phyloP scores from a whole-genome alignment of 257 asterid genomes.

The Nicotiana obtusifolia region DNA sequence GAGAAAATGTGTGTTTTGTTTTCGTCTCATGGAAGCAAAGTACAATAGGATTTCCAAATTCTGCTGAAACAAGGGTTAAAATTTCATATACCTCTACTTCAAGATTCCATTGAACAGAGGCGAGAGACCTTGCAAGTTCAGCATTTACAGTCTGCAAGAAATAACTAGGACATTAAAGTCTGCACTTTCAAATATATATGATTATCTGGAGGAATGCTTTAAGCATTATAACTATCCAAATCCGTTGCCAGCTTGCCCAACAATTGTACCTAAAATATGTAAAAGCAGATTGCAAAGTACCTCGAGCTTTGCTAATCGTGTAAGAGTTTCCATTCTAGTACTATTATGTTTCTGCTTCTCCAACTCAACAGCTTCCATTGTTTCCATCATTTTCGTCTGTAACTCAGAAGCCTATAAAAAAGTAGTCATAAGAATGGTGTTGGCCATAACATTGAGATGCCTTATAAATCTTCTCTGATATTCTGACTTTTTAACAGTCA shows the following conservation, averaged over 20 bases:
- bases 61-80: conserved; percentile 1
- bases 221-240: background rate
- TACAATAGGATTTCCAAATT: background rate
- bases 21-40: background rate
- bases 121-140: conserved; percentile 82
- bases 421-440: background rate
- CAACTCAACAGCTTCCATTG: conserved; percentile 89
- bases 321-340: conserved; percentile 88
- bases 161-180: conserved; percentile 14
- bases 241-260: background rate
- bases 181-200: background rate
- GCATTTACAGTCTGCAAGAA: conserved; percentile 73
- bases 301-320: conserved; percentile 77
- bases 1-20: background rate
- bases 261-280: background rate
- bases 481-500: background rate
- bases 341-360: conserved; percentile 92
- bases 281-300: conserved; percentile 28
- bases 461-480: background rate
- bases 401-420: conserved; percentile 73
- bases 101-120: conserved; percentile 68
- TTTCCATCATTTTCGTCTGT: conserved; percentile 89
- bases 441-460: background rate
- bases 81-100: conserved; percentile 67
- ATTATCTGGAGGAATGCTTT: background rate